Evolutionary conservation across 1,139 yeast genomes (phyloP).

Genomic region (Candida anutae): DNA sequence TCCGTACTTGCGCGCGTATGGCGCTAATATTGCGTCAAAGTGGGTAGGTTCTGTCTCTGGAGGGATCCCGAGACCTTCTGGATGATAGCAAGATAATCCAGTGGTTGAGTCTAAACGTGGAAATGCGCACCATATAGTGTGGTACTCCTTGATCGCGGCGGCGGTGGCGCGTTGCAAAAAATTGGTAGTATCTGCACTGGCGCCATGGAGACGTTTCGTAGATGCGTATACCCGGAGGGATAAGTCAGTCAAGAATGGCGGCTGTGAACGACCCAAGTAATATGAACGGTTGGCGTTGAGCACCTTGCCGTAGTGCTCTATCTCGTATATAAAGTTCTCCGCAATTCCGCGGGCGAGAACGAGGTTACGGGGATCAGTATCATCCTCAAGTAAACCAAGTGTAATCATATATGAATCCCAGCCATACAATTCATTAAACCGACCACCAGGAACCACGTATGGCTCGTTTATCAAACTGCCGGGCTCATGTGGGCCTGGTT

Average conservation of each 20-base stretch:
- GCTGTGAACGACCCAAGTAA: constrained; percentile 88
- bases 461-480: constrained; percentile 59
- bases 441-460: constrained; percentile 94
- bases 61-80: constrained; percentile 85
- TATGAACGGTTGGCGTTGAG: constrained; percentile 92
- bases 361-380: constrained; percentile 32
- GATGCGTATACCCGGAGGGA: constrained; percentile 62
- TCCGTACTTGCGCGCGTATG: constrained; percentile 59
- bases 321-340: constrained; percentile 86
- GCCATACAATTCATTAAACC: constrained; percentile 93
- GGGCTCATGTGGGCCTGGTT: constrained; percentile 43
- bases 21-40: constrained; percentile 63
- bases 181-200: constrained; percentile 34
- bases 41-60: constrained; percentile 95
- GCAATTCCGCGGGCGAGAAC: constrained; percentile 82
- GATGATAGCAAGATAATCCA: constrained; percentile 85
- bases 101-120: constrained; percentile 75
- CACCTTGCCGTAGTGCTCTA: constrained; percentile 83
- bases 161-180: constrained; percentile 56
- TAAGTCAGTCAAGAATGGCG: constrained; percentile 97
- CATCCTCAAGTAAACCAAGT: constrained; percentile 69
- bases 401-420: constrained; percentile 98
- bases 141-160: constrained; percentile 86
- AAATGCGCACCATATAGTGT: constrained; percentile 64
- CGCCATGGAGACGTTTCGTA: constrained; percentile 31